phyloP scores from a whole-genome alignment of 176 grass and related monocot genomes.

The Eleusine coracana region DNA sequence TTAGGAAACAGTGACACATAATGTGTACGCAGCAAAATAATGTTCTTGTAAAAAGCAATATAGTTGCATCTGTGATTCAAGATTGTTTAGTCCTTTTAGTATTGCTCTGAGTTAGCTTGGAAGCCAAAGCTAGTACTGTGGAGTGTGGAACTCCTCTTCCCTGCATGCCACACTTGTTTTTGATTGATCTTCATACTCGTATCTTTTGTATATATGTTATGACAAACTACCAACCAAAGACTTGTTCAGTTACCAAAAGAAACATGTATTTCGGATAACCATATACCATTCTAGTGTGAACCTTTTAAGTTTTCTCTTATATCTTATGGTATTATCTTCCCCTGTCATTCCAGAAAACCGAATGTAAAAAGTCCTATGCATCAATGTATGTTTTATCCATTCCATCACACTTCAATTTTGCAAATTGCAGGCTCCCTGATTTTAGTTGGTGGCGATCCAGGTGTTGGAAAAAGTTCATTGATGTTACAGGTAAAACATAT shows the following conservation, averaged over 20 bases:
- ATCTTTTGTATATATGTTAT: too few species aligned
- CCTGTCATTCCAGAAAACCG: neutral
- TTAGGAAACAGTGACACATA: neutral
- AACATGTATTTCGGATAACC: constrained; percentile 6
- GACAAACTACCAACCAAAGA: too few species aligned
- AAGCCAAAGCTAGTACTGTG: neutral
- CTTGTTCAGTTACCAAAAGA: neutral
- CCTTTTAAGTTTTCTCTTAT: constrained; percentile 1
- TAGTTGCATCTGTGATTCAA: too few species aligned
- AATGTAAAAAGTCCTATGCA: constrained; percentile 19
- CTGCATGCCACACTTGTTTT: neutral
- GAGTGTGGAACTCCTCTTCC: neutral
- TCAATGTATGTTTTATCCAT: constrained; percentile 32
- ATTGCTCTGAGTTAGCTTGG: neutral
- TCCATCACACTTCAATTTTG: constrained; percentile 35
- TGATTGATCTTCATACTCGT: neutral
- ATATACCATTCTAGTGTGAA: constrained; percentile 7
- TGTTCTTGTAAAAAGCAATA: too few species aligned
- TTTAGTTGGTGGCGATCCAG: constrained; percentile 94
- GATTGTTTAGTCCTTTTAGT: neutral
- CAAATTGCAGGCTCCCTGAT: constrained; percentile 79
- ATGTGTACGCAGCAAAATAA: neutral
- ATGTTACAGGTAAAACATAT: constrained; percentile 73
- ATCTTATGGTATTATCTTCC: constrained; percentile 3
- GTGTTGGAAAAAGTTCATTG: constrained; percentile 97